phyloP scores from a whole-genome alignment of 257 asterid species.

The Scutellaria barbata region DNA sequence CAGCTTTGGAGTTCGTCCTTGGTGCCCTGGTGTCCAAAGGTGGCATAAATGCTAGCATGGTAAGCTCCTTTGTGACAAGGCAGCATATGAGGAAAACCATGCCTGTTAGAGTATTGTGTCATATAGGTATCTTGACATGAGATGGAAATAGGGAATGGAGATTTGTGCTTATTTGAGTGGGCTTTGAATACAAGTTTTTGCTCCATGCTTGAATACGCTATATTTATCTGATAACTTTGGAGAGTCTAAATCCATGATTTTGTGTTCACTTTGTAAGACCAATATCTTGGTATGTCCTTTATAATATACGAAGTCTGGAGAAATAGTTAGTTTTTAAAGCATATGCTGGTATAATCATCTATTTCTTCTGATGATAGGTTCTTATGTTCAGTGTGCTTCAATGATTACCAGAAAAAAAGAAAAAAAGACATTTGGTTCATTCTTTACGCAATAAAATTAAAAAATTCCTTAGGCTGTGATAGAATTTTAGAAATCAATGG shows the following conservation, averaged over 20 bases:
- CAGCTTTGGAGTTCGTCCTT: slow-evolving; percentile 81
- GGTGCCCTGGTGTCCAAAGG: slow-evolving; percentile 92
- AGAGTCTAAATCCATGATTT: background rate
- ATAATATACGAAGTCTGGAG: background rate
- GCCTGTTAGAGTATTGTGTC: slow-evolving; percentile 25
- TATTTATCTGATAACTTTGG: background rate
- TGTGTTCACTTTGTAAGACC: background rate
- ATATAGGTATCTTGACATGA: background rate
- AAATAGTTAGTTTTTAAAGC: background rate
- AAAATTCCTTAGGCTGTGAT: background rate
- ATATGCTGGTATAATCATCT: background rate
- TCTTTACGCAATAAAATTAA: background rate
- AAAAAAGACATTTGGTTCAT: background rate
- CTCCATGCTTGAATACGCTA: background rate
- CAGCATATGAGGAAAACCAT: slow-evolving; percentile 21
- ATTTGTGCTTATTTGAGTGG: slow-evolving; percentile 9
- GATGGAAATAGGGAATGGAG: slow-evolving; percentile 9
- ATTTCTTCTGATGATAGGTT: background rate
- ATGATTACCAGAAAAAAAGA: no score
- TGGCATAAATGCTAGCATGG: slow-evolving; percentile 76
- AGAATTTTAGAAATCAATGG: background rate
- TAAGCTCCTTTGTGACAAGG: slow-evolving; percentile 41
- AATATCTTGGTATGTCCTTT: background rate
- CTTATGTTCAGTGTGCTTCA: background rate
- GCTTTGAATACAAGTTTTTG: slow-evolving; percentile 3